Conservation (phyloP, 768 basidiomycete species). For the Trametes elegans region DNA sequence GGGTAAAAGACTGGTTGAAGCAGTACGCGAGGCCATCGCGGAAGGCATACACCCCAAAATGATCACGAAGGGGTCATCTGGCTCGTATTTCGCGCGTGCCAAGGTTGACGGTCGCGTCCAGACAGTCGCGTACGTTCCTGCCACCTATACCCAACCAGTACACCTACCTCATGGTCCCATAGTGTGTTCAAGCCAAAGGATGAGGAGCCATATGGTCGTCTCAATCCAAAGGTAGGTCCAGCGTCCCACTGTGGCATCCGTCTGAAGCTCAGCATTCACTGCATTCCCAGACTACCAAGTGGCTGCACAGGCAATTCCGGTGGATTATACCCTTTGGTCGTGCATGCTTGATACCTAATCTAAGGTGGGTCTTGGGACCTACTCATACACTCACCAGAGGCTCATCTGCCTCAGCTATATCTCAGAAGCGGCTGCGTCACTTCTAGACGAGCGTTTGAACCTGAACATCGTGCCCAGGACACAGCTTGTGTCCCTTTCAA, state of each 20-base stretch:
- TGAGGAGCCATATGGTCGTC: constrained; percentile 83
- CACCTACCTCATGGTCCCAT: background rate
- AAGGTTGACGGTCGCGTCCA: constrained; percentile 75
- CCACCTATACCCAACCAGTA: background rate
- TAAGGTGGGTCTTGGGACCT: constrained; percentile 52
- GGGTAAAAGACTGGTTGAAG: constrained; percentile 52
- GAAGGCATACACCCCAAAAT: constrained; percentile 88
- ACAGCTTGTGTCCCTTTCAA: constrained; percentile 78
- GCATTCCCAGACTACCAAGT: constrained; percentile 72
- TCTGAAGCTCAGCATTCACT: background rate
- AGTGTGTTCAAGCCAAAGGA: constrained; percentile 94
- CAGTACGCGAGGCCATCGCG: constrained; percentile 64
- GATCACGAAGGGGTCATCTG: constrained; percentile 86
- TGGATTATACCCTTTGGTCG: constrained; percentile 92
- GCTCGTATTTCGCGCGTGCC: constrained; percentile 88
- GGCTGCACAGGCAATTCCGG: constrained; percentile 84
- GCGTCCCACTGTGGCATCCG: background rate
- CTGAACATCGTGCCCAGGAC: constrained; percentile 86
- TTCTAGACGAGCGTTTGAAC: constrained; percentile 71
- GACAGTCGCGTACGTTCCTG: constrained; percentile 56
- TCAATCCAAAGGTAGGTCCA: constrained; percentile 74
- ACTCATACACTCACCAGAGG: background rate
- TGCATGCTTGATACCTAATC: constrained; percentile 84
- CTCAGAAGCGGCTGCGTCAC: constrained; percentile 84
- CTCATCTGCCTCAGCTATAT: constrained; percentile 67